Base-by-base conservation (phyloP, 2,329 filamentous ascomycete genomes). In the Nemania sp. region DNA sequence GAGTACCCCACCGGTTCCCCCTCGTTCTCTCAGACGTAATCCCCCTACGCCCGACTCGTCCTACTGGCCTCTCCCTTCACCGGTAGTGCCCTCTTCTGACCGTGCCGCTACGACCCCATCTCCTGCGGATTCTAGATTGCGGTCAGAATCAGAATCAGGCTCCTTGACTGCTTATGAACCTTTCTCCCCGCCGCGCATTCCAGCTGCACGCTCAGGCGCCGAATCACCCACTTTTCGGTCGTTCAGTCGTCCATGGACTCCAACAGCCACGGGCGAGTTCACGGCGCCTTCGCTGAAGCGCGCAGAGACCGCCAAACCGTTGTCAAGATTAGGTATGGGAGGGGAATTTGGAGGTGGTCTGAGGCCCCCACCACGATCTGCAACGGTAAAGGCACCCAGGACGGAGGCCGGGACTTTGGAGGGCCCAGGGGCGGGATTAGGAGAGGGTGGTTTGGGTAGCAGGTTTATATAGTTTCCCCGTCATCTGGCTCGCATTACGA, bases 141-240 rank as follows among this genome's bases (percentile, higher is more conserved):
- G 59, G 21, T 57, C 56, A 7, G 62, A 60, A 25, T 62, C 61
- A 5, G 54, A 20, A 7, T 60, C 63, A 10, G 52, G 48, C 5
- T 55, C 57, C 29, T 37, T 54, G 18, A 57, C 46, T 17, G 9
- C 18, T 32, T 47, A 55, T 13, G 57, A 60, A 18, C 25, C 61
- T 35, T 54, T 65, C 17, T 52, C 54, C 13, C 57, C 63, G n/a
- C 65, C 62, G 52, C 59, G 54, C 20, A 52, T 65, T 9, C 64
- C 64, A 2, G 59, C 60, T 35, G 52, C 66, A 21, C 58, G 62
- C 9, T 54, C 68, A 4, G 65, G 66, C 43, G 63, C 68, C 13
- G 69, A 69, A 32, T 72, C 70, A 1, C 67, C 68, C n/a, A 60
- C 60, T 2, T 66, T 70, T 42, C 68, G 70, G 17, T 66, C 66